Evolutionary conservation across 345 rosid genomes (phyloP).

Genomic region (Melastoma malabathricum): DNA sequence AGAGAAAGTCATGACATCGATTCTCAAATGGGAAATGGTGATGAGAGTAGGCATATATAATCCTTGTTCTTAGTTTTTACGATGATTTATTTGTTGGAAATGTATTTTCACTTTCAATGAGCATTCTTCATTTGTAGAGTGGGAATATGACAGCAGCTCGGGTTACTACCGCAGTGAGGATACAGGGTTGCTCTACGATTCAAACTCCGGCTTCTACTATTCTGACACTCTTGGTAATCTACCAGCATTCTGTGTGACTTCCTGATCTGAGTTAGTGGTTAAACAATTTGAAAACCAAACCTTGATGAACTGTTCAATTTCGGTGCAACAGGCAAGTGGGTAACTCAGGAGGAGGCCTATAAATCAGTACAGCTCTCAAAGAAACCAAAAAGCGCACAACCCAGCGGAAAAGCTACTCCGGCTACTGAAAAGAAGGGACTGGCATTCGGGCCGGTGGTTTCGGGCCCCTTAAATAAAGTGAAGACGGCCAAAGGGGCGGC

Average conservation of each 20-base stretch:
- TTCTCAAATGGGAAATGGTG: conserved; percentile 24
- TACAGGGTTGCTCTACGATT: conserved; percentile 57
- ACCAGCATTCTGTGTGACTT: conserved; percentile 3
- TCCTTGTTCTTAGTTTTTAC: too few species aligned
- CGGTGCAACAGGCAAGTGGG: conserved; percentile 75
- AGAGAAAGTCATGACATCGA: conserved; percentile 38
- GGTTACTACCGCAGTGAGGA: conserved; percentile 54
- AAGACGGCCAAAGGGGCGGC: conserved; percentile 59
- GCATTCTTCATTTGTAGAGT: conserved; percentile 30
- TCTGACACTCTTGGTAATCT: conserved; percentile 62
- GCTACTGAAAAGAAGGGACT: conserved; percentile 21
- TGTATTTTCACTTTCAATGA: not conserved
- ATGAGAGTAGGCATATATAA: conserved; percentile 33
- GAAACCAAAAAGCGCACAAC: conserved; percentile 21
- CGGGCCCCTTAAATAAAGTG: conserved; percentile 46
- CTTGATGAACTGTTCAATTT: conserved; percentile 9
- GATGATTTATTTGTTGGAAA: not conserved
- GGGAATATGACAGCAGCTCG: conserved; percentile 53
- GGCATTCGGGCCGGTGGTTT: conserved; percentile 49
- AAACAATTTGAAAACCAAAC: too few species aligned
- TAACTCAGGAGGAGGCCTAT: conserved; percentile 73
- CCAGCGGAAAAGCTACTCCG: conserved; percentile 20
- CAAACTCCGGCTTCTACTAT: conserved; percentile 78
- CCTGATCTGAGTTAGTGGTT: not conserved
- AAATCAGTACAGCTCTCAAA: conserved; percentile 28